Base-by-base conservation (phyloP, 768 basidiomycete genomes). In the Suillus fuscotomentosus region DNA sequence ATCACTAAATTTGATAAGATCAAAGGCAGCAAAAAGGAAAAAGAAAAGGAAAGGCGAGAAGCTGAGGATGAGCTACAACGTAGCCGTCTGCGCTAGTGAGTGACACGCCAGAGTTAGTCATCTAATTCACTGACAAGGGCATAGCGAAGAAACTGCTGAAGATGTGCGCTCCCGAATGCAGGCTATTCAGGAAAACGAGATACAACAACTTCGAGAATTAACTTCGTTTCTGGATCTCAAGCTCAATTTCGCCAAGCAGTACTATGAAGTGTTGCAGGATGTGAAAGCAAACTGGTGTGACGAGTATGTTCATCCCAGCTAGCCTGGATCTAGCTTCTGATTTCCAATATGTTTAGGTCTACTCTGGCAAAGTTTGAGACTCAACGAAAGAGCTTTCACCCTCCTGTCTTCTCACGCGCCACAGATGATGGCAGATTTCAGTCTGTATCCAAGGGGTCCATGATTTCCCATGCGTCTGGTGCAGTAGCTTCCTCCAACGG, bases 81-180 rank as follows among this genome's bases (percentile, higher is more conserved):
- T 39, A 87, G 90, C 14, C 86, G 86, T 66, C 77, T 87, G 53
- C 87, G 93, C 71, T 95, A 92, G 94, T 95, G 71, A 70, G 88
- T 74, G 65, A 67, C 47, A 53, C 47, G 3, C 54, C 60, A n/a
- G 10, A 5, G 2, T 59, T 60, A 34, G 24, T 20, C 20, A 39
- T 57, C 14, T 43, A 61, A 36, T 27, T 15, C 56, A 55, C 45
- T 67, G 38, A 61, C 62, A 63, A 67, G 4, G 62, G 55, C 60
- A 10, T 68, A 95, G 95, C 69, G 94, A 97, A 63, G 94, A 97
- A 76, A 89, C 90, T 0, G 84, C 87, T 10, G 91, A 95, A 71
- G 93, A 96, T 66, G 85, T 96, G 1, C 89, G 87, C n/a, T 83
- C 83, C 3, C 86, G 91, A 43, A 93, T 96, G 83, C 84, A 86